These are phyloP conservation scores for Verbena officinalis DNA, from an alignment of 257 asterid species.

Conservation along the genomic window DNA sequence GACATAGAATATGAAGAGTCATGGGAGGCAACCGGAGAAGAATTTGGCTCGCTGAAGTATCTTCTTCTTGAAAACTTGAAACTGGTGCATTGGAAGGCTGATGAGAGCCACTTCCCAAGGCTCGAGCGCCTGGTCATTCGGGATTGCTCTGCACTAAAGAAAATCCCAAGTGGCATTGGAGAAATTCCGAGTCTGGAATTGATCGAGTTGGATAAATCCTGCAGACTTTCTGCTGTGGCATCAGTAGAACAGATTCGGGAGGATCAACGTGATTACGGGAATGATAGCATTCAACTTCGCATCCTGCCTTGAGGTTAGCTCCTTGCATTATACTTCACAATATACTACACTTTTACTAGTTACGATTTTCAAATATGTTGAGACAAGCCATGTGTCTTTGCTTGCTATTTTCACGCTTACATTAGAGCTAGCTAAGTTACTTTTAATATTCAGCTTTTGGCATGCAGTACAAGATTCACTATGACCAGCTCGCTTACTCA, in stretches of 20 bases:
- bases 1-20: neutral
- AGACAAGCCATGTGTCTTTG: neutral
- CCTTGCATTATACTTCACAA: neutral
- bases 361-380: too few species aligned
- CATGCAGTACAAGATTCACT: constrained; percentile 10
- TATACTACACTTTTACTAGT: neutral
- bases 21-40: constrained; percentile 19
- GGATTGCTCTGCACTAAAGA: neutral
- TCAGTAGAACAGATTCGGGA: constrained; percentile 16
- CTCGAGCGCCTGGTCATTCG: constrained; percentile 17
- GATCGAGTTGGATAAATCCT: constrained; percentile 5
- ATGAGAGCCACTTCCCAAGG: constrained; percentile 6
- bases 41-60: neutral
- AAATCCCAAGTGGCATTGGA: constrained; percentile 24
- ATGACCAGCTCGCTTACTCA: constrained; percentile 11
- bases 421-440: too few species aligned
- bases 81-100: constrained; percentile 21
- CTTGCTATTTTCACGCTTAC: neutral
- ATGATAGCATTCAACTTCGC: constrained; percentile 14
- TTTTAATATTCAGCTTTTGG: neutral
- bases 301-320: neutral
- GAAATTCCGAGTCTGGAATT: constrained; percentile 15
- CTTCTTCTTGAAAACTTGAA: constrained; percentile 3
- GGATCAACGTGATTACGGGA: constrained; percentile 24
- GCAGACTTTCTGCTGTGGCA: neutral